Base-by-base conservation (phyloP, 768 basidiomycete species). In the Panaeolus papilionaceus region DNA sequence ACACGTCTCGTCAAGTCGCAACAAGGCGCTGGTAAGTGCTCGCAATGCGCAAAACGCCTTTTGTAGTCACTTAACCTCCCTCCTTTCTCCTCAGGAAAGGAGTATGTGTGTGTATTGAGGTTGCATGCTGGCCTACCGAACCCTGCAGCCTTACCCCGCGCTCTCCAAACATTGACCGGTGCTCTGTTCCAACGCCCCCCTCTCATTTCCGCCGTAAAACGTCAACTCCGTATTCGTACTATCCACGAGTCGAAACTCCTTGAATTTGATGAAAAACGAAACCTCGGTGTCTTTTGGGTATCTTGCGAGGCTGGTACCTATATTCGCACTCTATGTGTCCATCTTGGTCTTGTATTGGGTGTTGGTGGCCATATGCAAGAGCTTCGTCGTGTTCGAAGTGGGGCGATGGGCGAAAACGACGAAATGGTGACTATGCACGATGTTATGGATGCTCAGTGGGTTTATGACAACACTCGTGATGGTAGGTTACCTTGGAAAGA, bases 321-420 rank as follows among this genome's bases (percentile, higher is more conserved):
- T 71, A 94, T 94, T 72, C 92, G 98, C 77, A 99, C 98, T 0
- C 86, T 99, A 54, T 99, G 98, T 78, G 98, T 99, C 14, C 98
- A 99, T 80, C 82, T 99, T 64, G 98, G 98, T 67, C 85, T 99
- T 63, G 69, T 99, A 47, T 84, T 98, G 42, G 98, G 98, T 69
- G 97, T 99, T 37, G 98, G 98, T 26, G 98, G 96, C n/a, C 98
- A 99, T 79, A 99, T 99, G 98, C 97, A 99, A 81, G 98, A 99
- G 78, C 86, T 99, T 67, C 86, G 98, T 73, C 84, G 98, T 73
- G 97, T 99, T 14, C 84, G 98, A 71, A 94, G 92, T 76, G 98
- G 98, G 74, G 97, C 96, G 62, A 91, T 98, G 88, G 94, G 92
- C 62, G 98, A 99, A 82, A 96, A 94, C 76, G 97, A 99, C 76